Percentiles rank a stretch among this genome's conserved stretches.
Evolutionary conservation across 345 rosid species (phyloP).

Genomic region (Brassica carinata): DNA sequence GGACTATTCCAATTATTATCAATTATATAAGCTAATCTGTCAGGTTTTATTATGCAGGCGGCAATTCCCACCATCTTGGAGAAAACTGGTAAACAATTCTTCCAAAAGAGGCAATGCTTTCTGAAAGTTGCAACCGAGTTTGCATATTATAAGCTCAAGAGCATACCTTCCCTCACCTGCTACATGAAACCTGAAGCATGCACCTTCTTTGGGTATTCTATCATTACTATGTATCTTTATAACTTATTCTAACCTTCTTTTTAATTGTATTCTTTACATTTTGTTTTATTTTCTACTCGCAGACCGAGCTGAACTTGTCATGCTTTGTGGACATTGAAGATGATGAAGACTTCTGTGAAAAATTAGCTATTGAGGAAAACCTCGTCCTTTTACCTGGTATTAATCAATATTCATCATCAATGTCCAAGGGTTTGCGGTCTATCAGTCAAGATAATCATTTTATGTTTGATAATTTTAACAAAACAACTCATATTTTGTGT

Average conservation of each 20-base stretch:
- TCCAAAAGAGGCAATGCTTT: constrained; percentile 35
- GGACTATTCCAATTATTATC: not conserved
- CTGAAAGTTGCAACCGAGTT: constrained; percentile 48
- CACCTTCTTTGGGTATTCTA: constrained; percentile 62
- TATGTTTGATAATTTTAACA: too few relatives aligned
- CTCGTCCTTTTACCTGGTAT: constrained; percentile 25
- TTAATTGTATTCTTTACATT: not conserved
- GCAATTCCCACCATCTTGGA: constrained; percentile 62
- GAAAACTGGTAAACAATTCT: constrained; percentile 64
- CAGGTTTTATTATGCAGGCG: constrained; percentile 40
- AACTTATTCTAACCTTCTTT: not conserved
- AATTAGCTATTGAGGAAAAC: constrained; percentile 36
- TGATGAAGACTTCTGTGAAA: constrained; percentile 30
- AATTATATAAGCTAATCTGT: not conserved
- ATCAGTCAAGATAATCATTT: too few relatives aligned
- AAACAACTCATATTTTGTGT: not conserved
- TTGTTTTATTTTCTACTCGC: not conserved
- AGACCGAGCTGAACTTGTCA: not conserved
- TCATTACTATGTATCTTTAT: not conserved
- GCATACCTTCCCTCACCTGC: constrained; percentile 59
- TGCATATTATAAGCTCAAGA: constrained; percentile 45
- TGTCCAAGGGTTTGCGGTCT: too few relatives aligned
- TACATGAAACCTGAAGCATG: constrained; percentile 60
- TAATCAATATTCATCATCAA: not conserved
- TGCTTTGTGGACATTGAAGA: constrained; percentile 9